phyloP scores from a whole-genome alignment of 2,329 filamentous ascomycete genomes.

The Curvularia lunata region DNA sequence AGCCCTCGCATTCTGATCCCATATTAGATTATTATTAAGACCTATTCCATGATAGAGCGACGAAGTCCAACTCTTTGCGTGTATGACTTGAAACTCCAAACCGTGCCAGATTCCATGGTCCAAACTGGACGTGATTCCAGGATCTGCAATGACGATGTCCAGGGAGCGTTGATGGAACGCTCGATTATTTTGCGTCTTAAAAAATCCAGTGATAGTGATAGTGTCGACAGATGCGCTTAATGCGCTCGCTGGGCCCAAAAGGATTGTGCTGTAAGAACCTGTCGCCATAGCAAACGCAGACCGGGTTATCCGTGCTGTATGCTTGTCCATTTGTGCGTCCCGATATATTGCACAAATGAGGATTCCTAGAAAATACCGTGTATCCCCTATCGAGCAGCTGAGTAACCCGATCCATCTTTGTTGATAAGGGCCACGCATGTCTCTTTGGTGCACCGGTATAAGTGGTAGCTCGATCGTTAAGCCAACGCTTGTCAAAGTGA shows the following conservation, averaged over 20 bases:
- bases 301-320: not conserved
- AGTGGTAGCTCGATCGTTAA: not conserved
- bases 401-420: slow-evolving; percentile 1
- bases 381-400: not conserved
- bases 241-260: not conserved
- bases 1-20: not conserved
- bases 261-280: not conserved
- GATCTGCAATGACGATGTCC: not conserved
- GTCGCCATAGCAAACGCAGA: not conserved
- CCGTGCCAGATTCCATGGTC: no score
- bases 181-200: not conserved
- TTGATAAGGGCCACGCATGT: no score
- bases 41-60: not conserved
- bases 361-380: not conserved
- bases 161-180: not conserved
- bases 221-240: not conserved
- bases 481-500: not conserved
- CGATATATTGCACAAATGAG: not conserved
- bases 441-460: accelerated
- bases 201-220: not conserved
- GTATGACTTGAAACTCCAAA: not conserved
- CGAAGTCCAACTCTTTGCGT: not conserved
- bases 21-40: not conserved
- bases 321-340: accelerated
- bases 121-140: no score